Conservation (phyloP, 345 rosid genomes). For the Excoecaria agallocha region DNA sequence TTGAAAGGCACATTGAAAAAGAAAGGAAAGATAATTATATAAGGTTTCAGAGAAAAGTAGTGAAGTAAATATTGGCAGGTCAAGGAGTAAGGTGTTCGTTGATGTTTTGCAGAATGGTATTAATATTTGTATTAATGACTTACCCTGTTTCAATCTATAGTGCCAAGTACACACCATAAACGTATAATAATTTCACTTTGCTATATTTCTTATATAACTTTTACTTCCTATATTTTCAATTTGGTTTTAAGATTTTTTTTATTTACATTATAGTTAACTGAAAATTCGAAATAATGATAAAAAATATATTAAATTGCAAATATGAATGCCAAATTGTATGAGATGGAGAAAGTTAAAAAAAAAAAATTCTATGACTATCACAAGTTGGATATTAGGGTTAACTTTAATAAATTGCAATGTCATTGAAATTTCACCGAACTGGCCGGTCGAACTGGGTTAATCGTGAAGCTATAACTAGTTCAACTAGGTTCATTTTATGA, state of each 20-base stretch:
- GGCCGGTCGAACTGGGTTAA: no score
- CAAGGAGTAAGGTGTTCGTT: constrained; percentile 67
- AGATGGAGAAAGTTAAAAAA: no score
- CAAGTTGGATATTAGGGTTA: no score
- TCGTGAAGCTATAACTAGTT: no score
- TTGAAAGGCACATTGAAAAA: constrained; percentile 15
- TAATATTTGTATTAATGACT: constrained; percentile 42
- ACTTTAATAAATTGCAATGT: no score
- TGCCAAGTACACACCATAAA: neutral
- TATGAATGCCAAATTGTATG: no score
- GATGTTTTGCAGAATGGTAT: constrained; percentile 64
- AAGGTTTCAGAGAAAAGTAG: constrained; percentile 18
- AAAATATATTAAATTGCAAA: no score
- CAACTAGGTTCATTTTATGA: no score
- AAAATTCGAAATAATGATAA: neutral
- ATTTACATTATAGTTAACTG: neutral
- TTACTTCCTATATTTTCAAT: no score
- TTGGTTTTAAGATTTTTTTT: neutral
- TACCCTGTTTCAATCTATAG: neutral
- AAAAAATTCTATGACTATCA: no score
- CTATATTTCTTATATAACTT: no score
- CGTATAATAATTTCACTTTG: neutral
- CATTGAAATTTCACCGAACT: no score
- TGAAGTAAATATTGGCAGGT: constrained; percentile 72
- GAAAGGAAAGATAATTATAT: constrained; percentile 23